Evolutionary conservation across 148 eudicot genomes (phyloP).

Genomic region (Spergularia marina): DNA sequence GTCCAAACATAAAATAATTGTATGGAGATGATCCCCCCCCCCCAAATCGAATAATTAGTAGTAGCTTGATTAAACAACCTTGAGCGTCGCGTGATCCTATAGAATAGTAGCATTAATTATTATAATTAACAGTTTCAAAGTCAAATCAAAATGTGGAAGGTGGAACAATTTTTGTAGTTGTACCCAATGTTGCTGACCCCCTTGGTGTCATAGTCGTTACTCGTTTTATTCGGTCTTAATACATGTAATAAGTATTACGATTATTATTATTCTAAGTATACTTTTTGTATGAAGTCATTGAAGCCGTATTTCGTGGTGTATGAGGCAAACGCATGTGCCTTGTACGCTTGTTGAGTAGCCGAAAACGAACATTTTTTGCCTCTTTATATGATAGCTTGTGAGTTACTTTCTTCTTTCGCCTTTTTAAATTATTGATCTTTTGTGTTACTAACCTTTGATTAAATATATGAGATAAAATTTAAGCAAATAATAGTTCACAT

Average conservation of each 20-base stretch:
- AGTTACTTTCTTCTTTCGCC: too few species aligned
- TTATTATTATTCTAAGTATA: constrained; percentile 1
- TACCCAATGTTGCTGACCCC: not conserved
- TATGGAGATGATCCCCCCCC: constrained; percentile 9
- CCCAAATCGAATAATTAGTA: constrained; percentile 4
- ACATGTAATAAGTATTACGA: not conserved
- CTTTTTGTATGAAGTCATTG: not conserved
- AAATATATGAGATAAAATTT: too few species aligned
- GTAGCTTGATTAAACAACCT: not conserved
- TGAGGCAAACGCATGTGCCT: constrained; percentile 12
- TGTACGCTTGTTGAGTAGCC: constrained; percentile 4
- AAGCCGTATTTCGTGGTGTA: not conserved
- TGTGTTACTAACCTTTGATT: too few species aligned
- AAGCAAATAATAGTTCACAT: too few species aligned
- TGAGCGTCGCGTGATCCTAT: constrained; percentile 15
- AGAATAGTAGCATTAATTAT: not conserved
- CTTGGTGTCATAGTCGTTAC: constrained; percentile 1
- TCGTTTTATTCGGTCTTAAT: not conserved
- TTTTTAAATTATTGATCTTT: too few species aligned
- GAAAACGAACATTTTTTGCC: not conserved
- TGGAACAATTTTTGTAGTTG: constrained; percentile 12
- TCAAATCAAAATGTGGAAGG: constrained; percentile 12
- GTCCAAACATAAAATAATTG: constrained; percentile 14
- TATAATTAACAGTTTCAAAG: constrained; percentile 20
- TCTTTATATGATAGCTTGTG: not conserved